A percentile compares a stretch with the other conserved stretches of the same genome.
Conservation (phyloP, 2,329 filamentous ascomycete genomes). For the Verticillium longisporum region DNA sequence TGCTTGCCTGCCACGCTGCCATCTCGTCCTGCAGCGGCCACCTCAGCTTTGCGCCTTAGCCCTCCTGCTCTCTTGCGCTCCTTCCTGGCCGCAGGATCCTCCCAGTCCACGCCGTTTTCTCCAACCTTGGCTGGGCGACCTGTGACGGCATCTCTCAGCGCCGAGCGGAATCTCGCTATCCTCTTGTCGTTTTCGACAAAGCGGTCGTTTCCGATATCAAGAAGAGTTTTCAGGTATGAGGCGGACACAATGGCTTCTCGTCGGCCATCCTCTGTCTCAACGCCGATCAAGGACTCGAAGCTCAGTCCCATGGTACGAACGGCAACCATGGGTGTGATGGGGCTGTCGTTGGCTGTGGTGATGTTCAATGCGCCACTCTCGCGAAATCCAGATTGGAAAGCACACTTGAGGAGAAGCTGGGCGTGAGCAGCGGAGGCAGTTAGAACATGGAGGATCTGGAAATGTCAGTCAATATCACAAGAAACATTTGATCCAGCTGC, state of each 20-base stretch:
- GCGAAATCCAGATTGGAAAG: slow-evolving; percentile 76
- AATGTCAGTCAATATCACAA: neutral
- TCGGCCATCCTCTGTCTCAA: slow-evolving; percentile 28
- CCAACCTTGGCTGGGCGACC: slow-evolving; percentile 17
- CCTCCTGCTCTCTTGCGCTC: slow-evolving; percentile 54
- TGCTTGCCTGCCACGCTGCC: neutral
- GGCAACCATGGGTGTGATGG: slow-evolving; percentile 65
- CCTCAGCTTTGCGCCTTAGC: slow-evolving; percentile 41
- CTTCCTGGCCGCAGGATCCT: slow-evolving; percentile 42
- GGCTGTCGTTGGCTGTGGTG: slow-evolving; percentile 19
- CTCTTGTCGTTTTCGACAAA: slow-evolving; percentile 64
- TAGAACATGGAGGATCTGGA: slow-evolving; percentile 81
- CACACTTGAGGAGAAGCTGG: slow-evolving; percentile 67
- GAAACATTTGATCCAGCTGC: neutral
- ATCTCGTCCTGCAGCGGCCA: slow-evolving; percentile 15
- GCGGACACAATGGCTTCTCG: slow-evolving; percentile 50
- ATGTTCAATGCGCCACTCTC: slow-evolving; percentile 77
- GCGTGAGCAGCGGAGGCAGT: slow-evolving; percentile 69
- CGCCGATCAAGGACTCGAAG: slow-evolving; percentile 75
- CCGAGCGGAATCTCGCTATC: slow-evolving; percentile 55
- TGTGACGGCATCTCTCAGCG: slow-evolving; percentile 32
- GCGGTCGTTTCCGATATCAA: slow-evolving; percentile 66
- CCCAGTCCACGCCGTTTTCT: slow-evolving; percentile 41
- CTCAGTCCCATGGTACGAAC: slow-evolving; percentile 77
- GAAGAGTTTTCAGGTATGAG: slow-evolving; percentile 59